Percentiles rank a stretch among this genome's conserved stretches.
Conservation (phyloP, 345 rosid species). For the Laguncularia racemosa region DNA sequence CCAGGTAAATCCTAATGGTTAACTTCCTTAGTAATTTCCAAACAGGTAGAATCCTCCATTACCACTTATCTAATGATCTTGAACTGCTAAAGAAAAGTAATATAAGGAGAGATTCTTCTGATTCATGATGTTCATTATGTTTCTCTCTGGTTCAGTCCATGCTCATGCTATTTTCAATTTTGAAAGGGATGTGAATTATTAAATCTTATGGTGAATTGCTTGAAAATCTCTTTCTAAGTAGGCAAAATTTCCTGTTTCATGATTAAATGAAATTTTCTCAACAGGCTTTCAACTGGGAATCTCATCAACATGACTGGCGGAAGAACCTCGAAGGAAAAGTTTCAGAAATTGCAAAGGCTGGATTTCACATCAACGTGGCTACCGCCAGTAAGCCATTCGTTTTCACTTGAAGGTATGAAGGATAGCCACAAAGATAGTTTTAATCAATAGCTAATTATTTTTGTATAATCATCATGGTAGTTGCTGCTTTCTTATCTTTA, state of each 20-base stretch:
- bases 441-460: too few species aligned
- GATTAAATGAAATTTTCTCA: constrained; percentile 8
- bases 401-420: constrained; percentile 69
- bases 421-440: background rate
- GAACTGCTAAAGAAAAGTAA: too few species aligned
- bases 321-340: constrained; percentile 63
- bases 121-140: too few species aligned
- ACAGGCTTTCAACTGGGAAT: constrained; percentile 94
- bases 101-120: too few species aligned
- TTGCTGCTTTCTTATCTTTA: background rate
- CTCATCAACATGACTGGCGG: constrained; percentile 90
- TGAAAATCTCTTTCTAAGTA: too few species aligned
- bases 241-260: too few species aligned
- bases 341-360: constrained; percentile 66
- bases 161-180: too few species aligned
- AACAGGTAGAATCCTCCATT: background rate
- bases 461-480: too few species aligned
- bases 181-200: too few species aligned
- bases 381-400: constrained; percentile 73
- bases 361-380: constrained; percentile 86
- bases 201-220: too few species aligned
- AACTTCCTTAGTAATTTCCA: background rate
- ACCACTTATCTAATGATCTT: background rate
- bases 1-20: constrained; percentile 38
- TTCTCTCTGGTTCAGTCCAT: too few species aligned